Evolutionary conservation across 176 grass and related monocot species (phyloP).

Genomic region (Alopecurus myosuroides): DNA sequence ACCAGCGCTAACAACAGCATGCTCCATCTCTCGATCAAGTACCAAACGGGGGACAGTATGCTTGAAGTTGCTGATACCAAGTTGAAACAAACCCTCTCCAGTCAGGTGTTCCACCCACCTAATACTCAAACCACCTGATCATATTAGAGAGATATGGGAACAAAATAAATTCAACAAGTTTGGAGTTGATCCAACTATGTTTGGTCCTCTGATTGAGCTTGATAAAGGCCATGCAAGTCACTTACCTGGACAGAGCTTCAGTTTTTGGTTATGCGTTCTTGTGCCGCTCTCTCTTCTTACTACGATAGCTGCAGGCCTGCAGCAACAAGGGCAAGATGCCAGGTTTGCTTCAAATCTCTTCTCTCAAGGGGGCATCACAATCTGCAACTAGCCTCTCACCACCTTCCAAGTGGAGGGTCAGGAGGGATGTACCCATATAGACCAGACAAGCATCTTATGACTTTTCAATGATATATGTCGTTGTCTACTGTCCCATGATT

Average conservation of each 20-base stretch:
- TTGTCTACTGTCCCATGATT: not conserved
- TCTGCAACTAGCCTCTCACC: not conserved
- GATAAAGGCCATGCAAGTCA: not conserved
- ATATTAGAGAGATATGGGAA: not conserved
- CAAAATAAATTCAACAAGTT: not conserved
- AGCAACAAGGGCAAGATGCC: not conserved
- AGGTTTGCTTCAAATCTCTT: not conserved
- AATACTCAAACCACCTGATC: not conserved
- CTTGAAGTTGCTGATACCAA: not conserved
- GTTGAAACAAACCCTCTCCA: not conserved
- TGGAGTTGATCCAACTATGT: not conserved
- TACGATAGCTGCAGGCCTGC: not conserved
- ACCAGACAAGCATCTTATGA: not conserved
- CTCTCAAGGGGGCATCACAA: not conserved
- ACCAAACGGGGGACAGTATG: not conserved
- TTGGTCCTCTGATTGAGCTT: not conserved
- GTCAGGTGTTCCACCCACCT: not conserved
- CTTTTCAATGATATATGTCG: not conserved
- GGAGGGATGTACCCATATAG: not conserved
- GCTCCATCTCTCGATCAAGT: constrained; percentile 20
- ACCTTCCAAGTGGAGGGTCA: not conserved
- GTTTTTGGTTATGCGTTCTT: not conserved
- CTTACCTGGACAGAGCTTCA: not conserved
- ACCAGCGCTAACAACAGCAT: constrained; percentile 15
- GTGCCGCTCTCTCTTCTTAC: not conserved